Evolutionary conservation across 371 early-diverging fungal species (phyloP), one percentile per base, ranked within the genome.

Genomic region (Blakeslea trispora): DNA sequence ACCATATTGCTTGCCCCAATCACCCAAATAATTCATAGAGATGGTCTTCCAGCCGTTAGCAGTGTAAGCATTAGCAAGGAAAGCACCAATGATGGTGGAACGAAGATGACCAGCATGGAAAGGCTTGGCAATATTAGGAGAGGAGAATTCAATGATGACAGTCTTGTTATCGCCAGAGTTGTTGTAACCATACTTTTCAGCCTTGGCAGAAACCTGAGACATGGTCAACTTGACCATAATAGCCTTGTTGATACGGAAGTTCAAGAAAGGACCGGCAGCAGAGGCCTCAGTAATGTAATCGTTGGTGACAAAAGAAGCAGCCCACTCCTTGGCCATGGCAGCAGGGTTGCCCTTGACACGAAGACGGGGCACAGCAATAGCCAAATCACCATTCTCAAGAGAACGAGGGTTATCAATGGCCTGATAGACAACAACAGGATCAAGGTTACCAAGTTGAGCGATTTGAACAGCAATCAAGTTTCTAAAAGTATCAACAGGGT

Each of bases 1-100:
- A 81, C 83, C 99, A 74, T 96, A 99, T 74, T 99, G 99, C 72
- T 98, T 99, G 54, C 99, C 99, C 99, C 99, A 99, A 74, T 99
- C 99, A 56, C 99, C 99, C 35, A 99, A 81, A 73, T 99, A 99
- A 84, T 99, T 99, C 73, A 99, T 93, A 24, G 90, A 77, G n/a
- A 91, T 79, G 10, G 89, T 84, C n/a, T 92, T 87, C 82, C 92
- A 93, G 18, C 98, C 98, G 65, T 87, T 85, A 22, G 90, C 91
- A 39, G 84, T 78, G 61, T 92, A 82, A 4, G 92, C 77, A 44
- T 96, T 91, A 45, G 84, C 77, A 41, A 97, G 76, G 69, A 99
- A 97, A 66, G 92, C 91, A 42, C 99, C 99, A 56, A 99, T 91
- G 63, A 99, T 95, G 7, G 99, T 99, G 40, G 95, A 92, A 51